Base-by-base conservation (phyloP, 768 basidiomycete species). In the Leccinum broughii region DNA sequence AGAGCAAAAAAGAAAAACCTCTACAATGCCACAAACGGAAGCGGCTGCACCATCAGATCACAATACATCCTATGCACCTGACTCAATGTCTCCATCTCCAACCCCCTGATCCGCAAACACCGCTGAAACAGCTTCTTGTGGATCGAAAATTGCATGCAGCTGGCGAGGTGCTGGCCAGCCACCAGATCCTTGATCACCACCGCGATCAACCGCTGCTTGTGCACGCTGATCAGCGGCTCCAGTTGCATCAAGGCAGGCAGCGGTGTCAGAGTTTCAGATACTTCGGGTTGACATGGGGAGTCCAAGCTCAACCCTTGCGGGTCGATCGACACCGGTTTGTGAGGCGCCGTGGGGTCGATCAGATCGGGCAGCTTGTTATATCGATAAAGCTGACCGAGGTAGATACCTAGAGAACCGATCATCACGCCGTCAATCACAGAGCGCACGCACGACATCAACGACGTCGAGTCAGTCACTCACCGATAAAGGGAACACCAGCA, bases 161-260 rank as follows among this genome's bases (percentile, higher is more conserved):
- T 85, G 2, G 92, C 89, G 9, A 92, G 82, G 66, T 93, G 92
- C 69, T 93, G 92, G 2, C 90, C 90, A 11, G 88, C 85, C 7
- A 93, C 90, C 56, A 93, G 76, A 7, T 84, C 81, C 71, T 92
- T 92, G 76, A 93, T 90, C 46, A 91, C 87, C 15, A 82, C 83
- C 24, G 24, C 90, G 55, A 92, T 89, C 64, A 88, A 76, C 37
- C 92, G 85, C 70, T 94, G 92, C 74, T 94, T 93, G 73, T 93
- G 90, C 6, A 94, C 87, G 69, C 93, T 94, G 76, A 93, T 91
- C 59, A 94, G 74, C 3, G 92, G 91, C 67, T 93, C 91, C 30
- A 94, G 82, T 62, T 87, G 84, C 79, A 93, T 90, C n/a, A 83
- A 83, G 1, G 84, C 69, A 0, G 92, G 92, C 4, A 93, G 83